phyloP scores from a whole-genome alignment of 2,329 filamentous ascomycete species.

The Fusarium incarnatum region DNA sequence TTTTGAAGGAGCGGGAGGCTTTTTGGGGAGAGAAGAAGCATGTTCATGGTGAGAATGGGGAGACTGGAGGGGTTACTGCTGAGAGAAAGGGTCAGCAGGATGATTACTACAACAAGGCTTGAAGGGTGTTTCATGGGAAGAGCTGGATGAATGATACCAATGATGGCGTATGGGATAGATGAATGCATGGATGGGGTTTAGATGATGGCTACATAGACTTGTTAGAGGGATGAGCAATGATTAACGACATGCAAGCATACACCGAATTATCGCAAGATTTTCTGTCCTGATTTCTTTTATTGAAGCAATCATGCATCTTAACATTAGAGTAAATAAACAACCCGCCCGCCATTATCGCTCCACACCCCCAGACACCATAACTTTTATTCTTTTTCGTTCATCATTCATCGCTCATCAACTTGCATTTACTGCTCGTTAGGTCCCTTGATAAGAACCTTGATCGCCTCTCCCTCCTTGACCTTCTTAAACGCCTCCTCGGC shows the following conservation, averaged over 20 bases:
- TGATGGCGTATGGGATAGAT: constrained; percentile 19
- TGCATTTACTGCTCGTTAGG: constrained; percentile 67
- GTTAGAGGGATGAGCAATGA: constrained; percentile 15
- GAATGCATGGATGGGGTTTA: constrained; percentile 5
- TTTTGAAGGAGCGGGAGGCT: constrained; percentile 79
- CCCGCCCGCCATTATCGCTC: constrained; percentile 1
- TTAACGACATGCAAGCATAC: background rate
- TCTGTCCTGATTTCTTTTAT: background rate
- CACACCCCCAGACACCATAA: constrained; percentile 6
- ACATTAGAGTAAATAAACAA: background rate
- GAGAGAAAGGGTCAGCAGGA: constrained; percentile 58
- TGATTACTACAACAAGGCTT: constrained; percentile 60
- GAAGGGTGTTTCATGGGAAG: background rate
- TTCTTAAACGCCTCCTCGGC: constrained; percentile 89
- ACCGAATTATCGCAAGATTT: background rate
- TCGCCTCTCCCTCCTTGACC: constrained; percentile 84
- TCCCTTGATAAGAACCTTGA: constrained; percentile 75
- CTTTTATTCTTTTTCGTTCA: constrained; percentile 20
- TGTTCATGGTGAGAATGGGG: constrained; percentile 59
- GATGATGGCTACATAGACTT: constrained; percentile 17
- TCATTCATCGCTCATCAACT: constrained; percentile 10
- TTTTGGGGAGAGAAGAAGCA: constrained; percentile 73
- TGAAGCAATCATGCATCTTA: background rate
- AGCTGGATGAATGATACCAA: constrained; percentile 31
- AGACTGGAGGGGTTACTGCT: constrained; percentile 52